Base-by-base conservation (phyloP, 2,329 filamentous ascomycete genomes). In the Colletotrichum sp. region DNA sequence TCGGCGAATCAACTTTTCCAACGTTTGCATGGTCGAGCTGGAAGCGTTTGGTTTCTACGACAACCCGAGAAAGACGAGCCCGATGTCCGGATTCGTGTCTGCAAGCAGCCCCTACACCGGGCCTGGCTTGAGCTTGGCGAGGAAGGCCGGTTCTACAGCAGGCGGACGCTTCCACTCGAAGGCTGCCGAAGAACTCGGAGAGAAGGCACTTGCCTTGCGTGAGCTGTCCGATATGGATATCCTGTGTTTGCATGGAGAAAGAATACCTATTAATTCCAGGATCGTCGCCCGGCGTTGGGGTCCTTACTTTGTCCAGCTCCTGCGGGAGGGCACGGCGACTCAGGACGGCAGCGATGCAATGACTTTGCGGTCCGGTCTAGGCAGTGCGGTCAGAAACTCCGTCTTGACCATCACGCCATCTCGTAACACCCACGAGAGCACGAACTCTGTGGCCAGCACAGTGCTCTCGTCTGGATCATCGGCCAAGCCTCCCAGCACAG, bases 31-130 rank as follows among this genome's bases (percentile, higher is more conserved):
- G 90, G 96, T 99, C 10, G 97, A 99, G 84, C 89, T 99, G 13
- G 97, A 99, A 83, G 96, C 97, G 0, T 99, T 99, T 87, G 97
- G 97, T 2, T 93, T 99, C 59, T 99, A 98, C 83, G 96, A 99
- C 82, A 99, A 99, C 83, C 96, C 97, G 13, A 92, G 96, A 78
- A 94, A 94, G 82, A 92, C 90, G 1, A 88, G 92, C 6, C 95
- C 96, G 2, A 92, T 95, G 80, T 98, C 96, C 1, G 94, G 93
- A 12, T 98, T 97, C 83, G 89, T 94, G 72, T 98, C 96, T 2
- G 93, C 95, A 28, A 98, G 96, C 85, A 94, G 85, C 86, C 95
- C 88, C 30, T 94, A 88, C 82, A 93, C 86, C 72, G 90, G 84
- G 34, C 91, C 84, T 78, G 92, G 84, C 30, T 88, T 89, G 77